phyloP scores from a whole-genome alignment of 371 early-diverging fungal species.

The Apophysomyces variabilis region DNA sequence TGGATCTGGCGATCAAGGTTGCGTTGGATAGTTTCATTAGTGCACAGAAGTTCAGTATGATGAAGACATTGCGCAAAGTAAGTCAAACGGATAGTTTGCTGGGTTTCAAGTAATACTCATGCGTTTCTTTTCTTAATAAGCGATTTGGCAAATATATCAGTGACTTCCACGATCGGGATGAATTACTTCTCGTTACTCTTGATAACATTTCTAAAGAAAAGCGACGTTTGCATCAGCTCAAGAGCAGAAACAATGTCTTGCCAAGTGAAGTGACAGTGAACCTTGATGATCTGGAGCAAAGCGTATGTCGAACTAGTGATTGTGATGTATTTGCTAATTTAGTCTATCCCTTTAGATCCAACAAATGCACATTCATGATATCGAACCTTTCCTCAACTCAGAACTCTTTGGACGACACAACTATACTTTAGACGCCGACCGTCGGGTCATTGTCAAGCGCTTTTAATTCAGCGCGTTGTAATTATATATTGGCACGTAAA shows the following conservation, averaged over 20 bases:
- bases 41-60: slow-evolving; percentile 97
- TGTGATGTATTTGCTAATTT: too few species aligned
- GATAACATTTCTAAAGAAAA: slow-evolving; percentile 79
- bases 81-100: neutral
- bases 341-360: slow-evolving; percentile 33
- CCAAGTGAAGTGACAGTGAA: slow-evolving; percentile 64
- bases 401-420: slow-evolving; percentile 43
- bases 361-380: slow-evolving; percentile 67
- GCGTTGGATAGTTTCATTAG: slow-evolving; percentile 95
- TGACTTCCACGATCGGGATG: slow-evolving; percentile 77
- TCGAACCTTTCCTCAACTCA: slow-evolving; percentile 64
- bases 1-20: slow-evolving; percentile 95
- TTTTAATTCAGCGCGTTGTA: slow-evolving; percentile 12
- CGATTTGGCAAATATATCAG: slow-evolving; percentile 88
- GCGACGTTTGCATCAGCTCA: slow-evolving; percentile 70
- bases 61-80: slow-evolving; percentile 75
- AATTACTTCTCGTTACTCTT: slow-evolving; percentile 77
- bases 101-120: neutral
- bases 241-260: slow-evolving; percentile 48
- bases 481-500: neutral
- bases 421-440: slow-evolving; percentile 41
- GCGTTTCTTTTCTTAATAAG: slow-evolving; percentile 29
- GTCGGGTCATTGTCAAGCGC: slow-evolving; percentile 45
- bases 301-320: slow-evolving; percentile 21
- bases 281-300: slow-evolving; percentile 64